phyloP scores from a whole-genome alignment of 208 protist genomes.

The Acanthamoeba triangularis region DNA sequence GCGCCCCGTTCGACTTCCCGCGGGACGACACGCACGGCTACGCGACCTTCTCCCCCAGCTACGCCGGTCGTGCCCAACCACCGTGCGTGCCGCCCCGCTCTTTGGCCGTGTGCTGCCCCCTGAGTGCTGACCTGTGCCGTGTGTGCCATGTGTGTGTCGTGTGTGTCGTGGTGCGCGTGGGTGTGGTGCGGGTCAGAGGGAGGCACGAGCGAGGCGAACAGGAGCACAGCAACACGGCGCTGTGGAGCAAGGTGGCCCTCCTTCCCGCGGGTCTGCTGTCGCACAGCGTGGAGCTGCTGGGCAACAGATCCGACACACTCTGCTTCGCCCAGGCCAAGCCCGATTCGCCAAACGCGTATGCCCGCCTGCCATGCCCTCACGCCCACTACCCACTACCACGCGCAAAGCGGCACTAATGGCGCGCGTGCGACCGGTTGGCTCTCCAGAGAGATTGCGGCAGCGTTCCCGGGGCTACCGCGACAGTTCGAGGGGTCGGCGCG shows the following conservation, averaged over 20 bases:
- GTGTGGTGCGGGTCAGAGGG: neutral
- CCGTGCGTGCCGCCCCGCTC: too few relatives aligned
- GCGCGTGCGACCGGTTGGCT: too few relatives aligned
- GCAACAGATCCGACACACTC: neutral
- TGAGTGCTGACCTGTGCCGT: too few relatives aligned
- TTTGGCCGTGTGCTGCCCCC: too few relatives aligned
- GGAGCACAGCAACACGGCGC: neutral
- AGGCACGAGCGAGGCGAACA: neutral
- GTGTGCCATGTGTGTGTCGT: too few relatives aligned
- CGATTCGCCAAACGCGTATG: neutral
- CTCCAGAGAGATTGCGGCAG: too few relatives aligned
- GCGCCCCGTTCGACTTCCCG: constrained; percentile 32
- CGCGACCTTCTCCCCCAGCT: neutral
- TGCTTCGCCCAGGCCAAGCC: neutral
- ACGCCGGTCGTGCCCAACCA: neutral
- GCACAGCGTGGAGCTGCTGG: neutral
- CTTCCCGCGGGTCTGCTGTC: neutral
- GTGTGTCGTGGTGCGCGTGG: too few relatives aligned
- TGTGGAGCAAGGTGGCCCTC: constrained; percentile 25
- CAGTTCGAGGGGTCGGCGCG: neutral
- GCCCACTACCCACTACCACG: too few relatives aligned
- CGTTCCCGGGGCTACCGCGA: neutral
- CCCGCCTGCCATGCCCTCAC: too few relatives aligned
- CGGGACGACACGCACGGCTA: neutral
- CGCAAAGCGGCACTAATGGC: too few relatives aligned